These are phyloP conservation scores for Oehlia diaphana DNA, from an alignment of 192 early-diverging fungal genomes.

Conservation along the genomic window DNA sequence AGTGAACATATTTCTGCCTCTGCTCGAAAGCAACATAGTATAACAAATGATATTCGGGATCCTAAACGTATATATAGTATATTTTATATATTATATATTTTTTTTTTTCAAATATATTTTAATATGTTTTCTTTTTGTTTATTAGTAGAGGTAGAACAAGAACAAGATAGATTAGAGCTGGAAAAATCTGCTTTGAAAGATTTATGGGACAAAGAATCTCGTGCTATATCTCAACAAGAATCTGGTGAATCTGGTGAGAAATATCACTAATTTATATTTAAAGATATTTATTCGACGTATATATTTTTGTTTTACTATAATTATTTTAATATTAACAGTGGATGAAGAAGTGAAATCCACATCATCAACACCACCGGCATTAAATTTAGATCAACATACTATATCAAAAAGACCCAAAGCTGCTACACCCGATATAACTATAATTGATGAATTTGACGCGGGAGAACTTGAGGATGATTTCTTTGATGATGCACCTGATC, in stretches of 20 bases:
- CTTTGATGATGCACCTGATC: constrained; percentile 34
- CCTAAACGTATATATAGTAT: neutral
- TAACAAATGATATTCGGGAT: neutral
- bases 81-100: neutral
- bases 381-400: neutral
- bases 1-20: constrained; percentile 33
- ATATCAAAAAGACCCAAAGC: neutral
- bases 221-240: neutral
- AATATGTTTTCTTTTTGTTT: constrained; percentile 10
- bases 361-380: neutral
- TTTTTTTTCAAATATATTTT: neutral
- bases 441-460: constrained; percentile 46
- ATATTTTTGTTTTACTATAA: too few relatives aligned
- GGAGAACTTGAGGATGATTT: constrained; percentile 53
- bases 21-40: constrained; percentile 25
- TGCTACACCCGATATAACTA: constrained; percentile 31
- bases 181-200: constrained; percentile 2
- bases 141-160: constrained; percentile 16
- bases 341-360: neutral
- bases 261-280: neutral
- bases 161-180: neutral
- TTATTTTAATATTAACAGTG: neutral
- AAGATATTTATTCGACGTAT: neutral
- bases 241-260: neutral
- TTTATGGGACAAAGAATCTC: constrained; percentile 10